Conservation (phyloP, 2,329 filamentous ascomycete genomes). For the Alternaria metachromatica region DNA sequence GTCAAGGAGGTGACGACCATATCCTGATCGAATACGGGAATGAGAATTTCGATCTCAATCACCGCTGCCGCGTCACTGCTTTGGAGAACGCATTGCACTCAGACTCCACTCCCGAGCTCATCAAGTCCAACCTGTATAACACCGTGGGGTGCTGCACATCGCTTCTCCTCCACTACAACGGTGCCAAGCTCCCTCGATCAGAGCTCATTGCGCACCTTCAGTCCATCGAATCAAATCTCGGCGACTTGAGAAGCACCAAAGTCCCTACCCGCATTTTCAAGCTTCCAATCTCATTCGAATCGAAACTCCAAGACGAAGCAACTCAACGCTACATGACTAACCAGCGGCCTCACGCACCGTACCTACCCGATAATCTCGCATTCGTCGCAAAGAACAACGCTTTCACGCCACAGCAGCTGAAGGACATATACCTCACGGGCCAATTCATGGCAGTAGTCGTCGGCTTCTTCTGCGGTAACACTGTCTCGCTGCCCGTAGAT, state of each 20-base stretch:
- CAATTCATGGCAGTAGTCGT: slow-evolving; percentile 61
- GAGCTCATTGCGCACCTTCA: slow-evolving; percentile 50
- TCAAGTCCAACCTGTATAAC: slow-evolving; percentile 55
- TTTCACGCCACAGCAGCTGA: slow-evolving; percentile 57
- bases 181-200: slow-evolving; percentile 43
- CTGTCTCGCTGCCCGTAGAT: slow-evolving; percentile 60
- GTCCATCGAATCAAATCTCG: slow-evolving; percentile 50
- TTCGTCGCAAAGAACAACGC: slow-evolving; percentile 65
- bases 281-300: slow-evolving; percentile 54
- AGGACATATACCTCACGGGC: slow-evolving; percentile 59
- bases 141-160: slow-evolving; percentile 60
- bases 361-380: slow-evolving; percentile 67
- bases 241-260: slow-evolving; percentile 50
- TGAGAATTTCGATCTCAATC: slow-evolving; percentile 63
- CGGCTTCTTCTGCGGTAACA: slow-evolving; percentile 63
- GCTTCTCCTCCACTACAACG: slow-evolving; percentile 53
- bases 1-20: slow-evolving; percentile 54
- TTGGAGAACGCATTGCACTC: slow-evolving; percentile 58
- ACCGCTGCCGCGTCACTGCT: slow-evolving; percentile 62
- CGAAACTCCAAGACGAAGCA: slow-evolving; percentile 56
- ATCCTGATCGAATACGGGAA: slow-evolving; percentile 65
- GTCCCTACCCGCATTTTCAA: slow-evolving; percentile 53
- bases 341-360: slow-evolving; percentile 66
- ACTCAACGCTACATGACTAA: slow-evolving; percentile 67
- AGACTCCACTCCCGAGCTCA: slow-evolving; percentile 45